These are phyloP conservation scores for Neurospora cerealis DNA, from an alignment of 495 filamentous ascomycete genomes.

Conservation along the genomic window DNA sequence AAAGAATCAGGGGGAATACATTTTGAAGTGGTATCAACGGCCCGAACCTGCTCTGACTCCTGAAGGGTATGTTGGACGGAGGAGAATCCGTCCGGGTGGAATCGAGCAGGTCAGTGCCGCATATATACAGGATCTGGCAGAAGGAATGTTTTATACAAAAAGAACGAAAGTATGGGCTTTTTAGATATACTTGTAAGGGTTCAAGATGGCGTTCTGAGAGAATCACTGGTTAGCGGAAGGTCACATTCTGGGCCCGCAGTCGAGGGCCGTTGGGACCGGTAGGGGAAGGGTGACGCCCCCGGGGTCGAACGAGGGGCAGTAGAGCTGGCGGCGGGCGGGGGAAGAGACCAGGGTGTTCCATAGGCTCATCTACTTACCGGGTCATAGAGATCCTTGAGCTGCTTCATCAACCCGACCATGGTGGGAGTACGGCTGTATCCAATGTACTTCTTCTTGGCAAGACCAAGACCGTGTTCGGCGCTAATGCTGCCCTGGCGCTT, in stretches of 20 bases:
- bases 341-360: not conserved
- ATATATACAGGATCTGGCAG: not conserved
- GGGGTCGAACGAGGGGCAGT: not conserved
- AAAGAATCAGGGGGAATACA: not conserved
- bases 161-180: not conserved
- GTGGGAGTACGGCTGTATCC: constrained; percentile 82
- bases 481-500: constrained; percentile 83
- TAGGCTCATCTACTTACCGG: constrained; percentile 52
- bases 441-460: constrained; percentile 92
- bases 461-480: constrained; percentile 87
- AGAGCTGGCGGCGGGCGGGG: not conserved
- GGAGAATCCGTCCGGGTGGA: not conserved
- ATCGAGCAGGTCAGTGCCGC: not conserved
- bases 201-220: constrained; percentile 70
- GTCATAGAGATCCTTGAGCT: constrained; percentile 85
- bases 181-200: constrained; percentile 75
- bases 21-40: not conserved
- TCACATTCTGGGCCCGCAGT: not conserved
- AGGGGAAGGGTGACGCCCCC: not conserved
- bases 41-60: not conserved
- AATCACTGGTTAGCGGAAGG: constrained; percentile 1
- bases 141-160: not conserved
- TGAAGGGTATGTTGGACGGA: not conserved
- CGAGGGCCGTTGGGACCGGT: not conserved
- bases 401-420: constrained; percentile 84